Evolutionary conservation across 2,329 filamentous ascomycete species (phyloP), one percentile per base, ranked within the genome.

Genomic region (Sarocladium oryzae): DNA sequence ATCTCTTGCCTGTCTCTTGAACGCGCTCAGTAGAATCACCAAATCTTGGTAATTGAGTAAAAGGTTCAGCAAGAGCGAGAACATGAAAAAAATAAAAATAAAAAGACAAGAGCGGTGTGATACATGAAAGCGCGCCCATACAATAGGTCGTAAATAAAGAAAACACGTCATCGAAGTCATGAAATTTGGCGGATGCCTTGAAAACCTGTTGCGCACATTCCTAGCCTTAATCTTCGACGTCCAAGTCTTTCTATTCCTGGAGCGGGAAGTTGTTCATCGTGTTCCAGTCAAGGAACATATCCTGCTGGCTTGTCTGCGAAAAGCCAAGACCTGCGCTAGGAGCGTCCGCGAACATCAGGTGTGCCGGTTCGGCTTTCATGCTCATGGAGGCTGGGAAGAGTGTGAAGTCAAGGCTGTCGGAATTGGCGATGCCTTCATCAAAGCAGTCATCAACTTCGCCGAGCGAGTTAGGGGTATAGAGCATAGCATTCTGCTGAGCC

Each of bases 401-500:
- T 16, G 79, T 76, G 58, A 89, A 89, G 64, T 89, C 85, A 10
- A 65, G 69, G n/a, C 70, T 69, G 21, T 72, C 68, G 9, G 64
- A 69, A n/a, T 63, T 69, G 37, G 16, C 24, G 45, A 67, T 68
- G 28, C 69, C 67, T 26, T 84, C 82, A 36, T 80, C 78, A 57
- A 82, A 86, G 35, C 76, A 78, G 59, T 89, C 85, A 54, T 89
- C 85, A 23, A 82, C 73, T 21, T 81, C 77, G 16, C 72, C 70
- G 54, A 82, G 66, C 0, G 83, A 84, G 37, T 76, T 75, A 45
- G 86, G 82, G 9, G 85, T 86, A 66, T 77, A 86, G 28, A 89
- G 75, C 70, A 88, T 86, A 1, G 82, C 71, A 54, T 85, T 83
- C 32, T 78, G 76, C 59, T 88, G 85, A 4, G 83, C 86, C 51